Evolutionary conservation across 225 moss, liverwort and hornwort genomes (phyloP), one percentile per base, ranked within the genome.

Genomic region (Pleurozium schreberi): DNA sequence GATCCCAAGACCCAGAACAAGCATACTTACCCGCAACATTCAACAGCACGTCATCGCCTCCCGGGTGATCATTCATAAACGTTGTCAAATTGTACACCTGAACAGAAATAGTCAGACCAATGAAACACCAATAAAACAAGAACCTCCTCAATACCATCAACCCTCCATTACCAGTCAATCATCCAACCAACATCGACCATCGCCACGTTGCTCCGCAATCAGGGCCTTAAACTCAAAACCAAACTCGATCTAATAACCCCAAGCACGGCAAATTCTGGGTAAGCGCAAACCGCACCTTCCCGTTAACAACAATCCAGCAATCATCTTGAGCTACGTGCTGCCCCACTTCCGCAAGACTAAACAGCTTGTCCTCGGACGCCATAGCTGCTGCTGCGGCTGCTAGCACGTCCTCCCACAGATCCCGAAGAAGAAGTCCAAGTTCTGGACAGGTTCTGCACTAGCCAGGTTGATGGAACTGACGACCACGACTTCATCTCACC

Each of bases 41-140:
- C 88, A 96, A 57, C 83, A 96, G 94, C 87, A 94, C 94, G 82
- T 95, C 94, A 82, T 95, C 94, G 67, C 96, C 96, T 67, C 96
- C 96, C 7, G 96, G 96, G 84, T 96, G 96, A 18, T 96, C 96
- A n/a, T 90, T 91, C 92, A 96, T 65, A 80, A 94, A 96, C 82
- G 83, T 84, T 43, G 95, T 95, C 90, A 96, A 45, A 90, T 96
- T 91, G 83, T 96, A 96, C 52, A 96, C 92, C 96, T 96, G 93
- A 28, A 55, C 59, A 85, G 70, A 88, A 57, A n/a, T 5, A 67
- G 12, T 77, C 69, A 87, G 26, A 23, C 26, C 47, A n/a, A 60
- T 25, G 31, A 82, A 75, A 86, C 82, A 38, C 50, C 28, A n/a
- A 20, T 13, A 34, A n/a, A 25, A 74, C 43, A 43, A 47, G 52